Evolutionary conservation across 345 rosid genomes (phyloP), one percentile per base, ranked within the genome.

Genomic region (Tarenaya hassleriana): DNA sequence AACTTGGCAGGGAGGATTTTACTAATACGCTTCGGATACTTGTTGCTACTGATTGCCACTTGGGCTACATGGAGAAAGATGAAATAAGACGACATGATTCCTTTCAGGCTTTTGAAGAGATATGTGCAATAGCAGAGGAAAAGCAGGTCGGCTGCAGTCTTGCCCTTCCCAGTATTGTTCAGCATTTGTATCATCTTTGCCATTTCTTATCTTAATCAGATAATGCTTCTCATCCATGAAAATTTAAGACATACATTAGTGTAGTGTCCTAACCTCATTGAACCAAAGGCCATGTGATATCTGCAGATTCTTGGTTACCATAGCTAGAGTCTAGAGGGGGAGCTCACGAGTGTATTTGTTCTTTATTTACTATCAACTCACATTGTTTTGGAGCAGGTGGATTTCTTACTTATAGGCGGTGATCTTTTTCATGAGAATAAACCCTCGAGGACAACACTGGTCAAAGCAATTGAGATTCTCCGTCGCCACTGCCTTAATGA

Each of bases 401-500:
- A 88, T 68, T 81, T 92, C 60, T 44, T 92, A 47, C 94, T 92
- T 40, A 83, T 92, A 2, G 98, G 97, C 48, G 98, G 98, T 19
- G 98, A 92, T 69, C 97, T 92, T 67, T 92, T 88, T 68, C 98
- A 92, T 64, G 98, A 92, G 80, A 88, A 92, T 62, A 92, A 88
- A 75, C 98, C 98, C 56, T 92, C 98, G 11, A 75, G 98, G 76
- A 64, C 95, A 7, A 92, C 97, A 55, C 74, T 92, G 40, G 94
- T 92, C 18, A 92, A 79, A 78, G 77, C 94, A 62, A 92, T 88
- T 62, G 98, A 92, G 75, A 92, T 88, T 75, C 98, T 92, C 15
- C 98, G 98, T 53, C 86, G 78, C 46, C 82, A 92, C 56, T 85
- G 97, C 66, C 86, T 92, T 42, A 88, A 81, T 55, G 91, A 92